Evolutionary conservation across 495 filamentous ascomycete genomes (phyloP), one percentile per base, ranked within the genome.

Genomic region (Aspergillus heteromorphus): DNA sequence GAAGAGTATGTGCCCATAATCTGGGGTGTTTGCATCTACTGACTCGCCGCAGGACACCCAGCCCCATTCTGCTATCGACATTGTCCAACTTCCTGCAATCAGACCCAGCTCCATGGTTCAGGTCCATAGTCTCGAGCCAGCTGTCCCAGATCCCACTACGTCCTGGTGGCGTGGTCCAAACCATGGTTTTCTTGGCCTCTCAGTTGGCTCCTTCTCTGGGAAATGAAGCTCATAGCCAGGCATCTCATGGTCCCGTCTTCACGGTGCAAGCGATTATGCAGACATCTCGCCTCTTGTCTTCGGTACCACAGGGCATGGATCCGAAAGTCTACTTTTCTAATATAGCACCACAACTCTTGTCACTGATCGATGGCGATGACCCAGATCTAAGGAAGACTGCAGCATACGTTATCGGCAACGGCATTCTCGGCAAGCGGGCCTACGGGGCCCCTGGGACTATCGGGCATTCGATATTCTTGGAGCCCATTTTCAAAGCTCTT

Each of bases 201-300:
- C 83, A 61, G 74, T 82, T 62, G 72, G 82, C 67, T 64, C 84
- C 55, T 16, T 65, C 70, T 1, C 60, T 75, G 8, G 72, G 72
- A 13, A 62, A 69, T 30, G 70, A 73, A 53, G 62, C 67, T 9
- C 68, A 72, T 40, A 54, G 34, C 16, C 64, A 70, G 34, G 56
- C 57, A 19, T 69, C 71, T 1, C 67, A 58, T 49, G 87, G 86
- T 0, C 80, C 86, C 2, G 80, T 79, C 55, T 83, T 92, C 25
- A 87, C 88, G 1, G 79, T 86, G 21, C 87, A 91, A 63, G 85
- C 86, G 1, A 75, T 92, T 10, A 82, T 81, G 62, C 77, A 87
- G 56, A 83, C 83, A 5, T 81, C 82, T 0, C 77, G 73, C 10
- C 66, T 91, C 10, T 69, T 92, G 2, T 82, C 85, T 1, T 75